Percentiles rank a stretch among this genome's conserved stretches.
Conservation (phyloP, 1,284 basidiomycete genomes). For the Moesziomyces parantarcticus region DNA sequence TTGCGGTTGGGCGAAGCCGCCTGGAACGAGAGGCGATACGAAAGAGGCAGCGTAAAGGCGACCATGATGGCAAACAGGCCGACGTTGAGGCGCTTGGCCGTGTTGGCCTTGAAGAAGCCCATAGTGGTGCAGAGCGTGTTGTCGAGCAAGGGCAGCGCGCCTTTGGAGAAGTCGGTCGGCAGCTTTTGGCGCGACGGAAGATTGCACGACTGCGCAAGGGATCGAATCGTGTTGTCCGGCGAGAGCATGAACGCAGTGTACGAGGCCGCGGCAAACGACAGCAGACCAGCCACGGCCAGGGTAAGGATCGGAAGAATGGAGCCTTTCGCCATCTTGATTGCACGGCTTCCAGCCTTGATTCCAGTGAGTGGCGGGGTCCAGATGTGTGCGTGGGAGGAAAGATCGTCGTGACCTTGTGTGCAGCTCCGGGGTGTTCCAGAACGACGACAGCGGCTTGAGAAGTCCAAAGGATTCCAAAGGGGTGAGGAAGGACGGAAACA, state of each 20-base stretch:
- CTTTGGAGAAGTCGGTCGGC: constrained; percentile 34
- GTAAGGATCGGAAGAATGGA: constrained; percentile 30
- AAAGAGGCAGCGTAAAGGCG: constrained; percentile 23
- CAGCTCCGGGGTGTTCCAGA: too few species aligned
- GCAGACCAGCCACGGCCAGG: constrained; percentile 28
- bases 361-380: not conserved
- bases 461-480: not conserved
- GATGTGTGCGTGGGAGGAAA: not conserved
- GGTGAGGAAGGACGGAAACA: not conserved
- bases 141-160: constrained; percentile 31
- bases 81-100: constrained; percentile 36
- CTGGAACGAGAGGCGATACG: constrained; percentile 45
- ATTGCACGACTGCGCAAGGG: constrained; percentile 13
- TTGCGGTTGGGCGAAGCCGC: constrained; percentile 51
- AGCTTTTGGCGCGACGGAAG: constrained; percentile 40
- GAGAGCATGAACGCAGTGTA: constrained; percentile 23
- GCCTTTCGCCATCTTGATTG: constrained; percentile 26
- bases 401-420: not conserved
- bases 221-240: constrained; percentile 20
- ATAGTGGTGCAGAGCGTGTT: constrained; percentile 46
- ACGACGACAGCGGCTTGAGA: not conserved
- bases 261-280: constrained; percentile 25
- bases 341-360: not conserved
- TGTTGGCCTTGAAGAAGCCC: constrained; percentile 31
- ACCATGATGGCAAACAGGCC: constrained; percentile 41